Evolutionary conservation across 2,329 filamentous ascomycete species (phyloP), one percentile per base, ranked within the genome.

Genomic region (Aureobasidium lini): DNA sequence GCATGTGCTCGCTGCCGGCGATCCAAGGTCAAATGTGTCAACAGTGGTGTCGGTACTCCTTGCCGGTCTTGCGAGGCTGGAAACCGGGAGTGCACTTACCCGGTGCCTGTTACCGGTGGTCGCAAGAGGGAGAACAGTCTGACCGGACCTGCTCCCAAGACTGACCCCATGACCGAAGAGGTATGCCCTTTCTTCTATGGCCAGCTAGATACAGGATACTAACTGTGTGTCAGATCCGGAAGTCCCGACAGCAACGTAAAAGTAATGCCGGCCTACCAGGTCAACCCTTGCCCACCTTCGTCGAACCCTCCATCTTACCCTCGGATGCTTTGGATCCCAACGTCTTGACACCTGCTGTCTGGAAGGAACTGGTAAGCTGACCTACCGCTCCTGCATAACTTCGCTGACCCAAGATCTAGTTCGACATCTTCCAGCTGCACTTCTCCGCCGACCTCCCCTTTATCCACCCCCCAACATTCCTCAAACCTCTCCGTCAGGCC

Each of bases 11-110:
- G 84, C 63, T 93, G 89, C 70, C 82, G 89, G 60, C 84, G 84
- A 67, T 90, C 88, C 70, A 95, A 94, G 75, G 89, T 93, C 70
- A 93, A 93, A 74, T 95, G 90, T 75, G 84, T 90, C 72, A 94
- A 94, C 73, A 81, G 83, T 65, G 88, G 88, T 62, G 82, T 86
- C 60, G 82, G 82, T 62, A 85, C 84, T 15, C 84, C 83, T 15
- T 95, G 90, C 75, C 84, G 88, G 63, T 84, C 85, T 11, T 95
- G 90, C 70, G 82, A 87, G 69, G 84, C 84, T 61, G 83, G 83
- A 53, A 84, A 85, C 46, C 82, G 88, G 69, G 82, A 89, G 61
- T 94, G 90, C 70, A 81, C 82, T 62, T 90, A 91, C 71, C 87
- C 88, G 8, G 76, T 83, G 34, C 75, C 79, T 6, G 72, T 73